A percentile compares a stretch with the other conserved stretches of the same genome.
These are phyloP conservation scores for Ophiosphaerella narmari DNA, from an alignment of 2,329 filamentous ascomycete genomes.

Conservation along the genomic window DNA sequence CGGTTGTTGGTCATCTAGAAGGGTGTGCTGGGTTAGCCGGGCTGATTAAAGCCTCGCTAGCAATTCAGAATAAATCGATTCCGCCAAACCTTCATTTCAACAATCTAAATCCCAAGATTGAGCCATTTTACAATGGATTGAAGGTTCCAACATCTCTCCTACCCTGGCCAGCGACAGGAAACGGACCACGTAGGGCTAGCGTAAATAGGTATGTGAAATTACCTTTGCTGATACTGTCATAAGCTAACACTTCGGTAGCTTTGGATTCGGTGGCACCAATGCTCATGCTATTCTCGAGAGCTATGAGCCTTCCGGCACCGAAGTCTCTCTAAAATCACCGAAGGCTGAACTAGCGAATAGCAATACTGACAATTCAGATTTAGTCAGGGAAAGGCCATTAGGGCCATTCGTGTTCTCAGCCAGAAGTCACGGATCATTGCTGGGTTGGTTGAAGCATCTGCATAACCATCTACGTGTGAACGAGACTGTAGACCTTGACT, in stretches of 20 bases:
- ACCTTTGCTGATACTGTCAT: too few species aligned
- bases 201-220: constrained; percentile 14
- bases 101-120: constrained; percentile 37
- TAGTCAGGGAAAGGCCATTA: too few species aligned
- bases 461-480: too few species aligned
- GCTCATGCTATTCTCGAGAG: constrained; percentile 34
- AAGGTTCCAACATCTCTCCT: constrained; percentile 5
- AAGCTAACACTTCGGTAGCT: not conserved
- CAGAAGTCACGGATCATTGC: too few species aligned
- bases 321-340: not conserved
- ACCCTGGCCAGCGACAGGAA: constrained; percentile 14
- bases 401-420: too few species aligned
- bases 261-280: constrained; percentile 35
- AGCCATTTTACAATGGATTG: constrained; percentile 20
- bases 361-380: too few species aligned
- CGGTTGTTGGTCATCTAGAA: constrained; percentile 49
- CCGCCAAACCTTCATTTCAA: constrained; percentile 42
- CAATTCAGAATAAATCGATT: constrained; percentile 22
- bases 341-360: not conserved
- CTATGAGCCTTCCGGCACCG: not conserved
- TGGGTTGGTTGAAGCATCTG: too few species aligned
- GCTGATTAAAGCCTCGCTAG: constrained; percentile 45
- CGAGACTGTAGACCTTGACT: too few species aligned
- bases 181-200: constrained; percentile 15
- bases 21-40: constrained; percentile 45